phyloP scores from a whole-genome alignment of 345 rosid genomes.

The Trapa bicornis region DNA sequence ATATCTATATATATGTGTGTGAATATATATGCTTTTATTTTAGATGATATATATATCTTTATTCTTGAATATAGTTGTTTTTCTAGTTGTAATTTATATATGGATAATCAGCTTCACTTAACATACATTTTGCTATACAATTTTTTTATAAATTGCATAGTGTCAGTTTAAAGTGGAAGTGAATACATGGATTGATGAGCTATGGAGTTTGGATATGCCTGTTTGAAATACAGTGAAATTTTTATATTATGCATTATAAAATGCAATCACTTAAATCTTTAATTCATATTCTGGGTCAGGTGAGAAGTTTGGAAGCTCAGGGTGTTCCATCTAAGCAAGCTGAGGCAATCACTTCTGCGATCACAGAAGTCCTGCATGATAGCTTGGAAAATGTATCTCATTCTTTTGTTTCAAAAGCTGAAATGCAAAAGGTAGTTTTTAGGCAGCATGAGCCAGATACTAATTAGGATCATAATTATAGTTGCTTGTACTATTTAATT shows the following conservation, averaged over 20 bases:
- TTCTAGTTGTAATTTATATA: no score
- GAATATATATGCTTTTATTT: no score
- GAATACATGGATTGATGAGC: no score
- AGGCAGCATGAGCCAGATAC: background rate
- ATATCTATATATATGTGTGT: no score
- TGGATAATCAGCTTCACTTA: no score
- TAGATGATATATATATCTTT: no score
- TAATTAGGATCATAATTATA: background rate
- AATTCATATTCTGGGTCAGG: constrained; percentile 22
- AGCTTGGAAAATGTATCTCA: constrained; percentile 83
- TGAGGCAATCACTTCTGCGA: constrained; percentile 78
- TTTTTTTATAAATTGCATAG: no score
- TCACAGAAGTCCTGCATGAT: constrained; percentile 76
- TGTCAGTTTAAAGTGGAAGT: no score
- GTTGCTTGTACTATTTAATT: background rate
- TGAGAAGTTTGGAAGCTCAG: constrained; percentile 75
- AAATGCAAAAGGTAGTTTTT: constrained; percentile 69
- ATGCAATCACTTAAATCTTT: no score
- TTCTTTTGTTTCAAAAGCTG: constrained; percentile 66
- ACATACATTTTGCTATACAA: no score
- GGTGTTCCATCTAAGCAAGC: constrained; percentile 91
- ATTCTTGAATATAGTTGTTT: no score
- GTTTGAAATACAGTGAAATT: background rate
- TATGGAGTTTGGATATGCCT: background rate
- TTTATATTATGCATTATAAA: no score